Conservation (phyloP, 2,329 filamentous ascomycete species). For the Scedosporium aurantiacum region DNA sequence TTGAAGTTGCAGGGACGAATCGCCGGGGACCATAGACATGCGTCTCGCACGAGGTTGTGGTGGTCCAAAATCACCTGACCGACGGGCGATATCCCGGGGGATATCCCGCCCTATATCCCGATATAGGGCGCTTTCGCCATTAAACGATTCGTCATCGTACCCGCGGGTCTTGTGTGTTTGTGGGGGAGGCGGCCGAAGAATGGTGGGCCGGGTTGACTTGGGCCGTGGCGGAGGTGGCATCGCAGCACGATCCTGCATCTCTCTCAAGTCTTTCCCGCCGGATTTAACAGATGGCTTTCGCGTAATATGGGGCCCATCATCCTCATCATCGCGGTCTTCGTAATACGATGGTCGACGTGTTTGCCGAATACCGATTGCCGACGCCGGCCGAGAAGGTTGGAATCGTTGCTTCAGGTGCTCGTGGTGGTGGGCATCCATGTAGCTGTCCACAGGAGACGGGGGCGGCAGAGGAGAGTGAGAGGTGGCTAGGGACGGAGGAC, state of each 20-base stretch:
- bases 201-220: background rate
- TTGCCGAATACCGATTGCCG: background rate
- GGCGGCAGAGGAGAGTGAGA: background rate
- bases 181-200: slow-evolving; percentile 3
- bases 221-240: slow-evolving; percentile 18
- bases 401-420: slow-evolving; percentile 6
- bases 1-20: slow-evolving; percentile 3
- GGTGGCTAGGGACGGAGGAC: background rate
- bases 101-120: background rate
- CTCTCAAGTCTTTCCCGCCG: slow-evolving; percentile 1
- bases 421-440: background rate
- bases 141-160: slow-evolving; percentile 7
- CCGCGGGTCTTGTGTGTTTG: slow-evolving; percentile 6
- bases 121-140: background rate
- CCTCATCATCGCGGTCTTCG: slow-evolving; percentile 3
- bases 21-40: slow-evolving; percentile 1
- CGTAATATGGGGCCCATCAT: background rate
- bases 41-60: slow-evolving; percentile 1
- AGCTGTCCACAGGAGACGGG: slow-evolving; percentile 2
- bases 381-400: slow-evolving; percentile 1
- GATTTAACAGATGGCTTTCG: slow-evolving; percentile 3
- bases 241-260: slow-evolving; percentile 1
- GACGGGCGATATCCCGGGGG: slow-evolving; percentile 1
- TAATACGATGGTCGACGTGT: slow-evolving; percentile 2
- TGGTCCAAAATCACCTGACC: slow-evolving; percentile 1